Evolutionary conservation across 768 basidiomycete species (phyloP).

Genomic region (Paxillus ammoniavirescens): DNA sequence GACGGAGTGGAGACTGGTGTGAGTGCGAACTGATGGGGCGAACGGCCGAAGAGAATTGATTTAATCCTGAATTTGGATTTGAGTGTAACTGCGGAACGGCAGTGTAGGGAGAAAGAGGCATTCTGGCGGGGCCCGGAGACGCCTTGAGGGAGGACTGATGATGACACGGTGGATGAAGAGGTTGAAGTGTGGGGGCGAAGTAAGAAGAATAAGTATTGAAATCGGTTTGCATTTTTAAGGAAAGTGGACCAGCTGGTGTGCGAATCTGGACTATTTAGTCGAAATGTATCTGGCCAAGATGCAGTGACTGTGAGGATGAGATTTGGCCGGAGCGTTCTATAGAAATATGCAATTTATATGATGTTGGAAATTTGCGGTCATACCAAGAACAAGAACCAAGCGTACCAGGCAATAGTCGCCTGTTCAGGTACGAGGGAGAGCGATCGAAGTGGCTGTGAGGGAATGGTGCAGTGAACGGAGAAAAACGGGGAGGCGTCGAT

Average conservation of each 20-base stretch:
- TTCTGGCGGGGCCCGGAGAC: slow-evolving; percentile 17
- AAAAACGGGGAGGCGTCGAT: slow-evolving; percentile 18
- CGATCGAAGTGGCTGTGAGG: slow-evolving; percentile 35
- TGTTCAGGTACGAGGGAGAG: slow-evolving; percentile 28
- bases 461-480: slow-evolving; percentile 26
- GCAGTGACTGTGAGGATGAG: slow-evolving; percentile 10
- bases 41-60: slow-evolving; percentile 18
- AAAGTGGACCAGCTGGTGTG: slow-evolving; percentile 5
- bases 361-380: slow-evolving; percentile 36
- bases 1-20: slow-evolving; percentile 15
- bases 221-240: slow-evolving; percentile 31
- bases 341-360: slow-evolving; percentile 32
- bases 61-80: slow-evolving; percentile 11
- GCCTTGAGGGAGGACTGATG: slow-evolving; percentile 2
- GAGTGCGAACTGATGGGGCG: slow-evolving; percentile 18
- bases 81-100: slow-evolving; percentile 17
- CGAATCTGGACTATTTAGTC: slow-evolving; percentile 15
- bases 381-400: slow-evolving; percentile 30
- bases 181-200: slow-evolving; percentile 20
- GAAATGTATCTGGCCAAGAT: slow-evolving; percentile 23
- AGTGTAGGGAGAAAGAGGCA: slow-evolving; percentile 24
- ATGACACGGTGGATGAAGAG: slow-evolving; percentile 11
- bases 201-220: slow-evolving; percentile 18
- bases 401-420: slow-evolving; percentile 29
- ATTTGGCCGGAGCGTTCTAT: slow-evolving; percentile 30